A percentile compares a stretch with the other conserved stretches of the same genome.
Evolutionary conservation across 75 land plant species (phyloP).

Genomic region (Picea sitchensis): DNA sequence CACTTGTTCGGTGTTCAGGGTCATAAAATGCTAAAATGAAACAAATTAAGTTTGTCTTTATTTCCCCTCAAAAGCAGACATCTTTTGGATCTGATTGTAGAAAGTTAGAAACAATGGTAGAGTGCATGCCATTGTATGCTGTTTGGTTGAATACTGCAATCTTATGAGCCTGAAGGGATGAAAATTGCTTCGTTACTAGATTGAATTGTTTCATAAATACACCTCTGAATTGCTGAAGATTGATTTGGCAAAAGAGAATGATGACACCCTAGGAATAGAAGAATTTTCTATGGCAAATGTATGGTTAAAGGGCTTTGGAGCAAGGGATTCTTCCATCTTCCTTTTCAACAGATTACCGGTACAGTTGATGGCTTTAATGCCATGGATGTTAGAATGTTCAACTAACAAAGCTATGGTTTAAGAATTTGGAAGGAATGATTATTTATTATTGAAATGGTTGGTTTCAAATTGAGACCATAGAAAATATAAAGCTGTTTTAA

Average conservation of each 20-base stretch:
- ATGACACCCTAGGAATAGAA: no score
- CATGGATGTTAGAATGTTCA: background rate
- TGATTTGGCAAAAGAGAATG: background rate
- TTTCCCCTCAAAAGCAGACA: background rate
- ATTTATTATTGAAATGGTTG: background rate
- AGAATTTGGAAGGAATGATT: background rate
- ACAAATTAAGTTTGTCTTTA: background rate
- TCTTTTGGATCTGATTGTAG: background rate
- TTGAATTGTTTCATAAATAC: background rate
- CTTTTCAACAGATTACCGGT: background rate
- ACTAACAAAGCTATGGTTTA: background rate
- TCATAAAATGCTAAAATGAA: background rate
- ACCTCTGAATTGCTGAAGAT: no score
- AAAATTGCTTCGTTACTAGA: background rate
- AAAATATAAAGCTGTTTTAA: background rate
- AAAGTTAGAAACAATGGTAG: background rate
- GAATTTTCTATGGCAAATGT: background rate
- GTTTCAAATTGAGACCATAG: background rate
- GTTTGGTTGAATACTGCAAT: background rate
- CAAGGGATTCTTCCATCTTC: no score
- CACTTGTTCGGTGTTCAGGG: background rate
- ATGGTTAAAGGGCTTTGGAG: background rate
- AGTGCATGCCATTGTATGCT: background rate
- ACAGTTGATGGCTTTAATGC: background rate
- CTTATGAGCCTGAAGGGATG: no score